phyloP scores from a whole-genome alignment of 2,329 filamentous ascomycete species.

The Hymenoscyphus infarciens region DNA sequence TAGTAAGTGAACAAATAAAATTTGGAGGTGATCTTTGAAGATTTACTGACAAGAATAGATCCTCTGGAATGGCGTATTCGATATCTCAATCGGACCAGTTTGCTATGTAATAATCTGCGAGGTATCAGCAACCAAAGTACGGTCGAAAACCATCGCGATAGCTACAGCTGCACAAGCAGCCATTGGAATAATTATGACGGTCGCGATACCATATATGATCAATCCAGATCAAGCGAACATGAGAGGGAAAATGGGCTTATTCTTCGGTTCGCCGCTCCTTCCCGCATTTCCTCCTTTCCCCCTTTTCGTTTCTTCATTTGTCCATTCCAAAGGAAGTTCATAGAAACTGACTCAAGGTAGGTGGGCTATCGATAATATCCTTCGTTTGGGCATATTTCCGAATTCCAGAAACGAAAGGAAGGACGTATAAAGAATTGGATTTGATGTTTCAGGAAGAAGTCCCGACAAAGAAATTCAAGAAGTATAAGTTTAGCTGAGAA shows the following conservation, averaged over 20 bases:
- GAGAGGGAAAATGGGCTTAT: constrained; percentile 32
- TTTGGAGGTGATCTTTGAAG: not conserved
- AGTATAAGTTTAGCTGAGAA: constrained; percentile 22
- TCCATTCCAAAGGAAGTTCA: too few relatives aligned
- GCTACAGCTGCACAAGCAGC: constrained; percentile 25
- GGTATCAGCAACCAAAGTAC: constrained; percentile 42
- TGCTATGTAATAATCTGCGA: constrained; percentile 43
- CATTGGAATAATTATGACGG: constrained; percentile 23
- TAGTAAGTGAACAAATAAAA: not conserved
- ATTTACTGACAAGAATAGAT: not conserved
- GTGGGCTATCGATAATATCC: constrained; percentile 41
- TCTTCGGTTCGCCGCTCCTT: constrained; percentile 25
- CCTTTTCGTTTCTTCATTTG: too few relatives aligned
- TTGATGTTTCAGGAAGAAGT: constrained; percentile 41
- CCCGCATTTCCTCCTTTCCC: not conserved
- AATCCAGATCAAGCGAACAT: constrained; percentile 37
- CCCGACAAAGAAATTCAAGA: constrained; percentile 34
- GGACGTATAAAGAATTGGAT: constrained; percentile 46
- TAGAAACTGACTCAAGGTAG: constrained; percentile 20
- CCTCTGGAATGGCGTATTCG: constrained; percentile 26
- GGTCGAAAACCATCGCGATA: constrained; percentile 31
- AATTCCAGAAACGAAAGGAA: constrained; percentile 43
- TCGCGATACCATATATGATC: constrained; percentile 31
- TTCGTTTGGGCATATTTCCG: constrained; percentile 40
- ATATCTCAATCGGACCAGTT: constrained; percentile 36